Evolutionary conservation across 352 stramenopile genomes (phyloP), one percentile per base, ranked within the genome.

Genomic region (Phytophthora pinifolia): DNA sequence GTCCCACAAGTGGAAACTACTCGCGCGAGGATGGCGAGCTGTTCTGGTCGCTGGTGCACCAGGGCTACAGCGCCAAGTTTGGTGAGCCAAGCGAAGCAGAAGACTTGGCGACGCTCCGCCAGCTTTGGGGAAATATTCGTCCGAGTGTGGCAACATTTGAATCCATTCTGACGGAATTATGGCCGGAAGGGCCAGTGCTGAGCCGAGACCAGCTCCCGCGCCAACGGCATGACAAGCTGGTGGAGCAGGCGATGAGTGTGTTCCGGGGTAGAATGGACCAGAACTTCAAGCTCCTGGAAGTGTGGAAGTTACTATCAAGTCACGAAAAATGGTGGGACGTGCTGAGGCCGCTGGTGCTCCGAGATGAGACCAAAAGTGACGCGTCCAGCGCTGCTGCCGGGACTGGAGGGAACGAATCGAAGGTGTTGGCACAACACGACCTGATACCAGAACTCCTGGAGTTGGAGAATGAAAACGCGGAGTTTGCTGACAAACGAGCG

Each of bases 41-140:
- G 25, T 59, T 59, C 34, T 59, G 52, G 52, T 35, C 38, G 22
- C n/a, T 49, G 22, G 51, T 59, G 51, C 39, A 46, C 17, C 51
- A 59, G 15, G 39, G 43, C 15, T 60, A 47, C 30, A 45, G 27
- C 25, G 52, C 52, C 8, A 46, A 46, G 30, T 52, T 39, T 9
- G 2, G 9, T 2, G 1, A 34, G 2, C 31, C 39, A 8, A 22
- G 13, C 32, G 33, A 45, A 25, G 31, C 22, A 13, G 29, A 38
- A 33, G 30, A 41, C 17, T 14, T 9, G 7, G 18, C 36, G 6
- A 51, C 46, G 3, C 42, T 62, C 4, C 45, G 38, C 4, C 18
- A 36, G 6, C 46, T 29, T 9, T 62, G 54, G 54, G 45, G 34
- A 22, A 44, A 7, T 2, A 31, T 62, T 9, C 54, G 46, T 7